Evolutionary conservation across 2,329 filamentous ascomycete species (phyloP).

Genomic region (Trichoderma cornu-damae): DNA sequence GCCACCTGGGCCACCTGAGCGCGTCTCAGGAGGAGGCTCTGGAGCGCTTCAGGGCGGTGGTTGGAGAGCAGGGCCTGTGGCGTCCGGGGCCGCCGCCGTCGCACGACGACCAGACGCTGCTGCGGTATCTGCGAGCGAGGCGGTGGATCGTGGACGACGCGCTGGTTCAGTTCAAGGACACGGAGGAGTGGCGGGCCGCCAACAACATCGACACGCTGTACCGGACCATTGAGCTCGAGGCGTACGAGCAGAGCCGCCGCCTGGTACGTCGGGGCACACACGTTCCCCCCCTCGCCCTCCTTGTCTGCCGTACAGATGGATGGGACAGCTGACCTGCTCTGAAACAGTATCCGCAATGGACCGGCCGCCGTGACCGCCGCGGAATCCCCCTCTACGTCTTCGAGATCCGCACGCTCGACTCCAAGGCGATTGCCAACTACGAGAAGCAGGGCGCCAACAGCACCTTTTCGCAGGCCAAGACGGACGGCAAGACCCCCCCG

Average conservation of each 20-base stretch:
- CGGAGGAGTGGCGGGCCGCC: constrained; percentile 77
- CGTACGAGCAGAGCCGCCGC: constrained; percentile 73
- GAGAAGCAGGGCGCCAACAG: constrained; percentile 59
- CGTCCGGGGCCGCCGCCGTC: constrained; percentile 51
- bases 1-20: constrained; percentile 76
- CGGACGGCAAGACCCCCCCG: constrained; percentile 61
- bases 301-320: not conserved
- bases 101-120: constrained; percentile 68
- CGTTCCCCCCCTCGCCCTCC: not conserved
- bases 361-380: constrained; percentile 79
- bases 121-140: constrained; percentile 82
- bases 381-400: constrained; percentile 92
- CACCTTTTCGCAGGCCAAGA: constrained; percentile 55
- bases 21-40: constrained; percentile 63
- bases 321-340: not conserved
- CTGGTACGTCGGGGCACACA: constrained; percentile 51
- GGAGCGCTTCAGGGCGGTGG: constrained; percentile 63
- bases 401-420: constrained; percentile 77
- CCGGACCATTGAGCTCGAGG: constrained; percentile 76
- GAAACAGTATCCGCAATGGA: constrained; percentile 84
- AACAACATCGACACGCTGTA: constrained; percentile 77
- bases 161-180: constrained; percentile 77
- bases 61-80: constrained; percentile 61
- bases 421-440: constrained; percentile 74
- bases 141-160: constrained; percentile 75